phyloP scores from a whole-genome alignment of 306 rosid genomes.

The Mimosa bimucronata region DNA sequence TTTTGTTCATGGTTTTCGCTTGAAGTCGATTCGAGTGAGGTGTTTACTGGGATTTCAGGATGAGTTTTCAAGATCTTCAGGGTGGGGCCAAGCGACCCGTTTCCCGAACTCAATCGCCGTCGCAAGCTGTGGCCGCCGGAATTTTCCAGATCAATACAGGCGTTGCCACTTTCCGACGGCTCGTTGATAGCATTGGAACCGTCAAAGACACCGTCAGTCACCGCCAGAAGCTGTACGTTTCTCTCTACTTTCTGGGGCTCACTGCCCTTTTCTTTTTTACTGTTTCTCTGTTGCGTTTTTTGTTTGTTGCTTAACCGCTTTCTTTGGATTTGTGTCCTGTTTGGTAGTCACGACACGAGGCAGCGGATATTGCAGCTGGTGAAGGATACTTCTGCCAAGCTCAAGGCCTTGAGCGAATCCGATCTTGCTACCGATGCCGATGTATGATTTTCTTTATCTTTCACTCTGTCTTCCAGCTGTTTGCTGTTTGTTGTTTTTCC shows the following conservation, averaged over 20 bases:
- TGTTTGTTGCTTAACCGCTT: not conserved
- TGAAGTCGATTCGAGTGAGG: no score
- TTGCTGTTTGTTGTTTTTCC: not conserved
- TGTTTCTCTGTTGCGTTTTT: not conserved
- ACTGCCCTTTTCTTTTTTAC: not conserved
- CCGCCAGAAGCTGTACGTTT: slow-evolving; percentile 73
- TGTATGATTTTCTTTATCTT: slow-evolving; percentile 40
- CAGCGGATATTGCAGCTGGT: slow-evolving; percentile 69
- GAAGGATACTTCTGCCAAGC: slow-evolving; percentile 79
- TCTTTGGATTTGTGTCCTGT: not conserved
- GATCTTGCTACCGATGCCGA: slow-evolving; percentile 43
- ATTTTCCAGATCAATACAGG: slow-evolving; percentile 87
- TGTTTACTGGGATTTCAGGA: not conserved
- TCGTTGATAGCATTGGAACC: slow-evolving; percentile 74
- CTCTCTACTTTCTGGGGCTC: not conserved
- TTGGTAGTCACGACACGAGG: slow-evolving; percentile 66
- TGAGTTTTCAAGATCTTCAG: slow-evolving; percentile 32
- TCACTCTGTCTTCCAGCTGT: not conserved
- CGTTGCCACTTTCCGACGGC: slow-evolving; percentile 70
- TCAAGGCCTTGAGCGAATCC: slow-evolving; percentile 60
- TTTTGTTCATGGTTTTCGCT: no score
- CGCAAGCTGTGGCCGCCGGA: slow-evolving; percentile 75
- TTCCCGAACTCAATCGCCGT: slow-evolving; percentile 33
- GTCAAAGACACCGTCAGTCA: slow-evolving; percentile 69
- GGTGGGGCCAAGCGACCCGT: slow-evolving; percentile 3